A percentile compares a stretch with the other conserved stretches of the same genome.
These are phyloP conservation scores for Fusarium sp. DNA, from an alignment of 2,329 filamentous ascomycete genomes.

Conservation along the genomic window DNA sequence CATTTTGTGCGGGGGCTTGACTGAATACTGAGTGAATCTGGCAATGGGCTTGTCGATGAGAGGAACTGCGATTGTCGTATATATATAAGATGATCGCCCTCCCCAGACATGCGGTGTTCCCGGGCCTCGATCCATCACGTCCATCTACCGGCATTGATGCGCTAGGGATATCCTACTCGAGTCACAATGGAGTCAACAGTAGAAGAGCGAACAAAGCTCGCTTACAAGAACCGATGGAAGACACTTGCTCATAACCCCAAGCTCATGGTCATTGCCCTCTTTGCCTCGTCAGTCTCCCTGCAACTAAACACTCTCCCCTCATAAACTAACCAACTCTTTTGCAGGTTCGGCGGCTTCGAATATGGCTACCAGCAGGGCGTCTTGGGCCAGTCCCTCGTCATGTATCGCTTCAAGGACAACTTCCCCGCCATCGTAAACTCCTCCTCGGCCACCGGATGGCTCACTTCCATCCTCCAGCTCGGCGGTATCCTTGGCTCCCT, in stretches of 20 bases:
- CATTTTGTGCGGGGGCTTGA: conserved; percentile 6
- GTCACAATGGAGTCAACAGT: conserved; percentile 31
- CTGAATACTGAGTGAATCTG: neutral
- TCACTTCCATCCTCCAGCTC: conserved; percentile 62
- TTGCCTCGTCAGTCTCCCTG: conserved; percentile 39
- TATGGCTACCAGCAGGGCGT: conserved; percentile 61
- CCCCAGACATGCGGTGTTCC: neutral
- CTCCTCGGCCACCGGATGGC: conserved; percentile 60
- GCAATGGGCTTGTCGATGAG: conserved; percentile 7
- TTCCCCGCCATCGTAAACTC: conserved; percentile 61
- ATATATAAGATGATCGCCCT: conserved; percentile 11
- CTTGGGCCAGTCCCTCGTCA: conserved; percentile 64
- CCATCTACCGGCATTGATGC: neutral
- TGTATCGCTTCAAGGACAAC: conserved; percentile 60
- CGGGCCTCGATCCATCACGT: neutral
- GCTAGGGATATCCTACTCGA: neutral
- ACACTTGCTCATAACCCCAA: conserved; percentile 42
- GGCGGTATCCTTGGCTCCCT: conserved; percentile 62
- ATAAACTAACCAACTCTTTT: neutral
- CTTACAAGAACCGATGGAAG: conserved; percentile 41
- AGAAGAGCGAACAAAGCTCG: conserved; percentile 34
- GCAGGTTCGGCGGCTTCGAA: conserved; percentile 41
- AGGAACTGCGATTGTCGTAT: neutral
- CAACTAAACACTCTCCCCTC: neutral
- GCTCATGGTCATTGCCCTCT: conserved; percentile 40